Conservation (phyloP, 306 rosid species). For the Rubus parviflorus region DNA sequence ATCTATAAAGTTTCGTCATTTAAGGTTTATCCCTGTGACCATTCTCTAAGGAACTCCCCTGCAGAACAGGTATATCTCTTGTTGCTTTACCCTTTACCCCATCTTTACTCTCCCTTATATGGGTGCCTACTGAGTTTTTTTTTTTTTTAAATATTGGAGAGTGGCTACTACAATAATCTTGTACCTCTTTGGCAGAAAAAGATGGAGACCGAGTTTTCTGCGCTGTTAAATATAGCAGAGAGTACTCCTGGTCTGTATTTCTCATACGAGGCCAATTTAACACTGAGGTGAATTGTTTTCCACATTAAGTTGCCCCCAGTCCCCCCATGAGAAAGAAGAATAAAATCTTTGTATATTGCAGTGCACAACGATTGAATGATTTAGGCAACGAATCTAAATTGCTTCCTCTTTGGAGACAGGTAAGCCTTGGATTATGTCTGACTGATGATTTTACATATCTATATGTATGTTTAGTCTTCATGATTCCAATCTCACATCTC, state of each 20-base stretch:
- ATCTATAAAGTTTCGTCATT: constrained; percentile 64
- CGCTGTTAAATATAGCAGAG: constrained; percentile 75
- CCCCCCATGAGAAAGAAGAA: background rate
- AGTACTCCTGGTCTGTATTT: constrained; percentile 82
- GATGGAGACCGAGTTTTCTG: constrained; percentile 76
- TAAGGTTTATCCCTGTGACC: constrained; percentile 86
- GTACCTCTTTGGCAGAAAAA: constrained; percentile 62
- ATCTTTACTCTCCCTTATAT: background rate
- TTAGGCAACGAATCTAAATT: constrained; percentile 78
- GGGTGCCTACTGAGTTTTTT: background rate
- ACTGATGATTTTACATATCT: constrained; percentile 21
- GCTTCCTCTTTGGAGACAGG: constrained; percentile 99
- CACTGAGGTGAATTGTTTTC: constrained; percentile 73
- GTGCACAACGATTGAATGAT: constrained; percentile 73
- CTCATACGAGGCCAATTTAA: constrained; percentile 85
- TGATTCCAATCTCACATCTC: constrained; percentile 30
- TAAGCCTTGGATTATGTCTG: constrained; percentile 26
- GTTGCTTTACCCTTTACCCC: constrained; percentile 7
- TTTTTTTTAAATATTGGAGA: background rate
- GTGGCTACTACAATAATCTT: constrained; percentile 32
- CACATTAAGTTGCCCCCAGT: constrained; percentile 2
- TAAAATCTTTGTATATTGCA: constrained; percentile 37
- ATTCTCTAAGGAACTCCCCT: constrained; percentile 61
- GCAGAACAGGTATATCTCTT: constrained; percentile 61
- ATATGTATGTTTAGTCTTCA: constrained; percentile 16